A percentile compares a stretch with the other conserved stretches of the same genome.
phyloP scores from a whole-genome alignment of 2,329 filamentous ascomycete genomes.

The Dactylellina sp. region DNA sequence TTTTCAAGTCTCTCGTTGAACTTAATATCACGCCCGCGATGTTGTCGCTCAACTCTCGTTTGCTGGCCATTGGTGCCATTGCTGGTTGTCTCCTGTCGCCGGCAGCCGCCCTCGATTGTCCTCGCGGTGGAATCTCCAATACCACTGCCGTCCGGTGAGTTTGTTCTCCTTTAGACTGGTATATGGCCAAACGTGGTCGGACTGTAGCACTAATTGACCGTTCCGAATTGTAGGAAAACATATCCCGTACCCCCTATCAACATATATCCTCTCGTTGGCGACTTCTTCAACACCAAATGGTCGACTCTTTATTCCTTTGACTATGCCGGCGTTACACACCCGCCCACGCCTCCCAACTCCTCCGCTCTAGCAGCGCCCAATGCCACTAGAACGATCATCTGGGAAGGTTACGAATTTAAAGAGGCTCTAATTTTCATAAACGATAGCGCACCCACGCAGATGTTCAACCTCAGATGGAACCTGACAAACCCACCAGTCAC shows the following conservation, averaged over 20 bases:
- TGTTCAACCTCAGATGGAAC: constrained; percentile 52
- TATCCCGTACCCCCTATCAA: constrained; percentile 46
- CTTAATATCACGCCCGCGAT: background rate
- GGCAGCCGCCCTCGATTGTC: constrained; percentile 41
- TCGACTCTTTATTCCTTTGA: constrained; percentile 48
- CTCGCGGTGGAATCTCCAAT: constrained; percentile 45
- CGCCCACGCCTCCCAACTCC: constrained; percentile 25
- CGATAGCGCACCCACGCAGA: constrained; percentile 24
- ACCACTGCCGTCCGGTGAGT: constrained; percentile 46
- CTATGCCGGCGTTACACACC: constrained; percentile 39
- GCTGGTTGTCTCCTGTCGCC: constrained; percentile 19
- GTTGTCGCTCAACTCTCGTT: constrained; percentile 21
- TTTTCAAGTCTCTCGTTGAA: constrained; percentile 16
- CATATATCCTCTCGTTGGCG: constrained; percentile 50
- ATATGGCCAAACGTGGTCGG: background rate
- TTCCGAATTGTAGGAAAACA: constrained; percentile 51
- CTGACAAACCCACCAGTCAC: constrained; percentile 51
- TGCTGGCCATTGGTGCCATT: constrained; percentile 31
- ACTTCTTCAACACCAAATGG: constrained; percentile 55
- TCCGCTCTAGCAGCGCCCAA: constrained; percentile 14
- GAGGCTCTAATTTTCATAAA: constrained; percentile 50
- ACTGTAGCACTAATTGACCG: background rate
- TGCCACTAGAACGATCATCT: constrained; percentile 38
- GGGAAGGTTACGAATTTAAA: constrained; percentile 41
- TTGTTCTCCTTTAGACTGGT: background rate